These are phyloP conservation scores for Podaxis pistillaris DNA, from an alignment of 768 basidiomycete species.

Conservation along the genomic window DNA sequence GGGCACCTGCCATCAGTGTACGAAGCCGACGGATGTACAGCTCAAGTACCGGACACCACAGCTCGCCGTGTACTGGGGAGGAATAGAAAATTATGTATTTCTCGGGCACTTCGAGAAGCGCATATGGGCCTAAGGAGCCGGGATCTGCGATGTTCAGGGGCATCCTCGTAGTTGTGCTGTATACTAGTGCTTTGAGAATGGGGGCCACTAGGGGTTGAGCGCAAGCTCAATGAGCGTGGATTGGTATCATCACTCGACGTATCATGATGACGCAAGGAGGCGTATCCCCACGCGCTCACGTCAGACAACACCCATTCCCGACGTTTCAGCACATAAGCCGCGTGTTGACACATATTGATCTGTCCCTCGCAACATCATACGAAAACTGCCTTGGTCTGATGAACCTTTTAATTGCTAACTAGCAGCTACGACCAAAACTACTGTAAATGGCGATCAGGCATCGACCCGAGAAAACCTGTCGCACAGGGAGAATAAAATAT, in stretches of 20 bases:
- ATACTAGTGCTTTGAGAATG: slow-evolving; percentile 15
- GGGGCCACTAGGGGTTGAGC: not conserved
- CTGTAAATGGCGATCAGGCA: slow-evolving; percentile 14
- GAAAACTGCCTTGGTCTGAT: not conserved
- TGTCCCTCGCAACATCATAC: not conserved
- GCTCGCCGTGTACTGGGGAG: slow-evolving; percentile 54
- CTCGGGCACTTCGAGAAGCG: slow-evolving; percentile 42
- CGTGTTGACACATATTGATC: not conserved
- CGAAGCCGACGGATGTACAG: not conserved
- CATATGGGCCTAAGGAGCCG: slow-evolving; percentile 30
- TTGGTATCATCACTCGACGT: not conserved
- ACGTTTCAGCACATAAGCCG: not conserved
- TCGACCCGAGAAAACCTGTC: slow-evolving; percentile 25
- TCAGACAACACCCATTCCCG: not conserved
- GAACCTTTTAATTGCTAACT: slow-evolving; percentile 1
- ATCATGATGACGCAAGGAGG: slow-evolving; percentile 12
- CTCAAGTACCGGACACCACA: slow-evolving; percentile 67
- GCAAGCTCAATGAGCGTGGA: too few species aligned
- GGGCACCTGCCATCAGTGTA: not conserved
- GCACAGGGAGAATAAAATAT: slow-evolving; percentile 26
- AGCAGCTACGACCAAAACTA: slow-evolving; percentile 1
- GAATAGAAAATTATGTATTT: slow-evolving; percentile 69
- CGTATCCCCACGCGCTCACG: not conserved
- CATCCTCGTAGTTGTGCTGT: slow-evolving; percentile 34
- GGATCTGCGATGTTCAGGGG: slow-evolving; percentile 42